Evolutionary conservation across 2,329 filamentous ascomycete genomes (phyloP).

Genomic region (Dryadomyces sulphureus): DNA sequence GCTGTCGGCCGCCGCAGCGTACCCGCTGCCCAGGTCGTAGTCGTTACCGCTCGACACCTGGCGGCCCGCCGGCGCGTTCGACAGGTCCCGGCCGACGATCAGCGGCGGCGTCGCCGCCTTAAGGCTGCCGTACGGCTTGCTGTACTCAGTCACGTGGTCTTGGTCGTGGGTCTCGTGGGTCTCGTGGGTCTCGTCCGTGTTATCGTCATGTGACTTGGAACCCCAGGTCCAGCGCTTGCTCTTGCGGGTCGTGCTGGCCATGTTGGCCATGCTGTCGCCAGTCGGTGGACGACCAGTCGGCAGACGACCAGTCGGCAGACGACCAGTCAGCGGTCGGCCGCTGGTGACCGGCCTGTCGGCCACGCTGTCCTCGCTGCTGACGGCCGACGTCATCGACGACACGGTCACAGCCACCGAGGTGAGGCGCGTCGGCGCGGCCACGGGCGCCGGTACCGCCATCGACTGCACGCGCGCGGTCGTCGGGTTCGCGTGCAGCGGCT

Average conservation of each 20-base stretch:
- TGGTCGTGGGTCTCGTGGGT: slow-evolving; percentile 19
- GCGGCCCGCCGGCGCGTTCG: slow-evolving; percentile 21
- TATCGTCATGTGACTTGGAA: neutral
- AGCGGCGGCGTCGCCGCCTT: slow-evolving; percentile 37
- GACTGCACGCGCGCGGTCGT: neutral
- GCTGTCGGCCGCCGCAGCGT: no score
- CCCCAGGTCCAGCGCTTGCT: slow-evolving; percentile 11
- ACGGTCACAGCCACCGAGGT: slow-evolving; percentile 4
- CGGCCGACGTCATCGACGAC: slow-evolving; percentile 9
- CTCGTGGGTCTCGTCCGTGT: slow-evolving; percentile 5
- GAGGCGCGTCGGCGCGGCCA: slow-evolving; percentile 6
- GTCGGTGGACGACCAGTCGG: neutral
- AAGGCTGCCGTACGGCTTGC: slow-evolving; percentile 44
- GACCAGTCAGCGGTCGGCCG: neutral
- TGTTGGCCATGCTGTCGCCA: slow-evolving; percentile 7
- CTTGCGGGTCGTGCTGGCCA: neutral
- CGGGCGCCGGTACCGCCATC: neutral
- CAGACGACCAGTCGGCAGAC: neutral
- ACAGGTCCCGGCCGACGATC: slow-evolving; percentile 25
- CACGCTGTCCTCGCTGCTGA: slow-evolving; percentile 4
- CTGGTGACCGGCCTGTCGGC: slow-evolving; percentile 9
- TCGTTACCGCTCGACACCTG: slow-evolving; percentile 48
- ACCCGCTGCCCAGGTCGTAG: slow-evolving; percentile 20
- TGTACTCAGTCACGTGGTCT: slow-evolving; percentile 33
- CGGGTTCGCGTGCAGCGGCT: neutral